Evolutionary conservation across 1,139 yeast species (phyloP), one percentile per base, ranked within the genome.

Genomic region (Blastobotrys raffinosifermentans): DNA sequence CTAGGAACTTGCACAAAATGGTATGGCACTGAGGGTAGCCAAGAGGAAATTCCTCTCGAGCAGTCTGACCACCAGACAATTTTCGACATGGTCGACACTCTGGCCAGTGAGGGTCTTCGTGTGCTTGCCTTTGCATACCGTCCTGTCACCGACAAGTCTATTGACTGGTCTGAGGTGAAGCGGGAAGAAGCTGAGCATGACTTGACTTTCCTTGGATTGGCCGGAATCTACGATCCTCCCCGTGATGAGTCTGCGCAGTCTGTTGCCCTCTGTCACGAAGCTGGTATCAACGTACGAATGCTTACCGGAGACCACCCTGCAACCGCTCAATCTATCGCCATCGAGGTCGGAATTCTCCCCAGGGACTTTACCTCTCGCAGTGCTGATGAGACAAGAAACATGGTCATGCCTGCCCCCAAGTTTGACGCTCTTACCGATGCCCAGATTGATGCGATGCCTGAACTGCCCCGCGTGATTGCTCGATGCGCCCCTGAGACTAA

Each of bases 401-500:
- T 82, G 86, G 79, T 78, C 32, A 79, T 82, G 85, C 77, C 86
- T 13, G 91, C 91, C 4, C 58, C 69, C 37, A 80, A 81, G 46
- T 83, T 83, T 60, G 93, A 83, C 59, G 64, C 69, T 3, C 66
- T 83, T 39, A 45, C 69, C 7, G 85, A 80, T 42, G 75, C 67
- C 0, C 72, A 81, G 51, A 73, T 83, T 50, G 93, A 83, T 54
- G 53, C 57, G 2, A 67, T 83, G 23, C 87, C 89, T 1, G 79
- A 78, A 5, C 64, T 83, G 39, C 93, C 93, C 2, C 66, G 81
- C 40, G 94, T 83, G 23, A 77, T 83, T 63, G 93, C 93, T 4
- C 70, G 94, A 47, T 83, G 93, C 64, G 84, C 93, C 9, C 94
- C 94, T 3, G 84, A 80, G 56, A 82, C 93, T 22, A 83, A 83